phyloP scores from a whole-genome alignment of 1,139 yeast species.

The Taphrina pruni region DNA sequence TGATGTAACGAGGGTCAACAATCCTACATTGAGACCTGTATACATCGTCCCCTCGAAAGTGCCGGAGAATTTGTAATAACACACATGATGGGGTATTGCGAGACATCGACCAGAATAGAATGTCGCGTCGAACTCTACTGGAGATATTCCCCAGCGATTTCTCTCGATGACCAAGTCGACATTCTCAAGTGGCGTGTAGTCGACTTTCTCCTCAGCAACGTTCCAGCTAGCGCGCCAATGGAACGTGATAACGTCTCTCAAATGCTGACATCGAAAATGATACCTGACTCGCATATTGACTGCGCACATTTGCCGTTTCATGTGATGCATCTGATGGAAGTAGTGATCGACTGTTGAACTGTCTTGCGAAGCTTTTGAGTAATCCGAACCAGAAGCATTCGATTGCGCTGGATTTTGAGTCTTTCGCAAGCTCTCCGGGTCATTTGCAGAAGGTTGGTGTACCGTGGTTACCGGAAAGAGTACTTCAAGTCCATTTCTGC shows the following conservation, averaged over 20 bases:
- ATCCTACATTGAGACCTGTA: not conserved
- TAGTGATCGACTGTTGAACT: too few relatives aligned
- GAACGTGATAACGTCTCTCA: not conserved
- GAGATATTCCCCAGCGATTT: not conserved
- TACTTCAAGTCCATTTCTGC: too few relatives aligned
- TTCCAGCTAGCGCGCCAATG: not conserved
- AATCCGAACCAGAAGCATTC: too few relatives aligned
- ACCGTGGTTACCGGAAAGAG: too few relatives aligned
- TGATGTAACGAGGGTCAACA: not conserved
- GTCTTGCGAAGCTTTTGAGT: too few relatives aligned
- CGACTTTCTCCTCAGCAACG: not conserved
- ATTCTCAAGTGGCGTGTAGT: not conserved
- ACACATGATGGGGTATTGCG: not conserved
- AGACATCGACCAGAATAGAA: not conserved
- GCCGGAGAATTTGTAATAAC: slow-evolving; percentile 1
- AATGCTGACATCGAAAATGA: not conserved
- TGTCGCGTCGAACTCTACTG: not conserved
- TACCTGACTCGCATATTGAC: not conserved
- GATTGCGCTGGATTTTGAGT: too few relatives aligned
- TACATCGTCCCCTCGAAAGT: not conserved
- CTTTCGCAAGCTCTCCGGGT: too few relatives aligned
- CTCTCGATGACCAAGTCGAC: not conserved
- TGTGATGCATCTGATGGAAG: too few relatives aligned
- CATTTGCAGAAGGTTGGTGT: too few relatives aligned
- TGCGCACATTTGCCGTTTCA: not conserved